Evolutionary conservation across 306 rosid species (phyloP).

Genomic region (Prunus kanzakura): DNA sequence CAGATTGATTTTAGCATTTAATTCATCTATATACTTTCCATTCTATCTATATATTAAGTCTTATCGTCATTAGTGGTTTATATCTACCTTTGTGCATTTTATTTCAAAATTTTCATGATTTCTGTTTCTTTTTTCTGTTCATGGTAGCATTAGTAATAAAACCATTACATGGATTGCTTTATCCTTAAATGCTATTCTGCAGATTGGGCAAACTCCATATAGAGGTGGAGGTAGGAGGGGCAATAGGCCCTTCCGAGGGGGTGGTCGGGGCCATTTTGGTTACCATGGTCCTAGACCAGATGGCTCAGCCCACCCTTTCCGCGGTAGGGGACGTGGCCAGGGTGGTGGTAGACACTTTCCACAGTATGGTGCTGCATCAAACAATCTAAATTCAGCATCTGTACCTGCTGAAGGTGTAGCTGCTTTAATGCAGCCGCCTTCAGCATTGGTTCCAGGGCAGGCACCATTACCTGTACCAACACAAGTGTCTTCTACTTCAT

Average conservation of each 20-base stretch:
- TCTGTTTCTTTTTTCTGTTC: background rate
- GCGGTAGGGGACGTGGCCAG: slow-evolving; percentile 55
- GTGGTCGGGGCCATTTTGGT: slow-evolving; percentile 53
- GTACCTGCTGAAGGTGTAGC: slow-evolving; percentile 42
- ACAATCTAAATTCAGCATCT: slow-evolving; percentile 33
- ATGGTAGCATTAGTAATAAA: slow-evolving; percentile 15
- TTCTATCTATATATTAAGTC: background rate
- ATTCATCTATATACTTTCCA: background rate
- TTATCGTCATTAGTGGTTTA: background rate
- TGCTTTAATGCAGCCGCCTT: slow-evolving; percentile 35
- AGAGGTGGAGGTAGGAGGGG: slow-evolving; percentile 78
- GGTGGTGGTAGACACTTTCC: slow-evolving; percentile 57
- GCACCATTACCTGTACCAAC: slow-evolving; percentile 32
- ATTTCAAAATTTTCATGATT: background rate
- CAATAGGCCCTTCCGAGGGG: slow-evolving; percentile 63
- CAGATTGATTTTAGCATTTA: slow-evolving; percentile 1
- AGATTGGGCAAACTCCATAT: slow-evolving; percentile 59
- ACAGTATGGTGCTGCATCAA: slow-evolving; percentile 45
- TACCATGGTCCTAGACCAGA: slow-evolving; percentile 20
- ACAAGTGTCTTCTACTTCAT: slow-evolving; percentile 48
- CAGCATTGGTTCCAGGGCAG: slow-evolving; percentile 40
- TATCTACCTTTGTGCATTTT: slow-evolving; percentile 2
- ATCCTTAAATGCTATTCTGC: slow-evolving; percentile 45
- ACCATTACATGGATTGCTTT: slow-evolving; percentile 36
- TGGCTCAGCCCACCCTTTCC: slow-evolving; percentile 35